These are phyloP conservation scores for Fusarium floridanum DNA, from an alignment of 2,329 filamentous ascomycete species.

Conservation along the genomic window DNA sequence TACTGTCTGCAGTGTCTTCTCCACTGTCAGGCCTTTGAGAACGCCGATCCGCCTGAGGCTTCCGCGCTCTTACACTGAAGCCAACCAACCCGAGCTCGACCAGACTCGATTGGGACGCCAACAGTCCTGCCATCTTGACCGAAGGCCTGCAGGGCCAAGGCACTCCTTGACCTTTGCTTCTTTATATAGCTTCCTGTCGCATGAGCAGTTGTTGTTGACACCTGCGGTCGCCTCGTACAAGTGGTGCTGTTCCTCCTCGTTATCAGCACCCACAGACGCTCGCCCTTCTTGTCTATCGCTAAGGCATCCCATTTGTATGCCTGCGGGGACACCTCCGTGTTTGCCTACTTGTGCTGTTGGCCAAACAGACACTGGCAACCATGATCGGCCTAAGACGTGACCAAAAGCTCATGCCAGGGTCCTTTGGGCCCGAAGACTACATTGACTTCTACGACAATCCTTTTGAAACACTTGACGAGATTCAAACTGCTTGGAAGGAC, in stretches of 20 bases:
- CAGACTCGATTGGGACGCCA: constrained; percentile 15
- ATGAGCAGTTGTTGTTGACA: constrained; percentile 15
- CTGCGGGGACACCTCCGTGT: constrained; percentile 2
- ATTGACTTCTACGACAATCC: constrained; percentile 49
- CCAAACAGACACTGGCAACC: constrained; percentile 1
- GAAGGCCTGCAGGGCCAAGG: constrained; percentile 7
- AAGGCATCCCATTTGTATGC: constrained; percentile 1
- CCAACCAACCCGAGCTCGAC: background rate
- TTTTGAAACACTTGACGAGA: constrained; percentile 41
- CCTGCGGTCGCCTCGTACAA: background rate
- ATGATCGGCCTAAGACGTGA: constrained; percentile 27
- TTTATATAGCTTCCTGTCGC: constrained; percentile 24
- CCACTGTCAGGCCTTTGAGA: background rate
- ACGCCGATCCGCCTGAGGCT: constrained; percentile 1
- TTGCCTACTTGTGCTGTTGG: background rate
- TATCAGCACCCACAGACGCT: background rate
- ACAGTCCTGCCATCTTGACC: constrained; percentile 6
- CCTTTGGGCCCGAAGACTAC: constrained; percentile 49
- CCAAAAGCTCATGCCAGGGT: constrained; percentile 45
- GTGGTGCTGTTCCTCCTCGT: background rate
- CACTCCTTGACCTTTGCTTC: background rate
- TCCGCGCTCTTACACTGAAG: constrained; percentile 6
- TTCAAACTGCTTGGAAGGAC: constrained; percentile 43
- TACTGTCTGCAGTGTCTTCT: constrained; percentile 3
- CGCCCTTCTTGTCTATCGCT: background rate